phyloP scores from a whole-genome alignment of 2,329 filamentous ascomycete genomes.

The Venturia oleaginea region DNA sequence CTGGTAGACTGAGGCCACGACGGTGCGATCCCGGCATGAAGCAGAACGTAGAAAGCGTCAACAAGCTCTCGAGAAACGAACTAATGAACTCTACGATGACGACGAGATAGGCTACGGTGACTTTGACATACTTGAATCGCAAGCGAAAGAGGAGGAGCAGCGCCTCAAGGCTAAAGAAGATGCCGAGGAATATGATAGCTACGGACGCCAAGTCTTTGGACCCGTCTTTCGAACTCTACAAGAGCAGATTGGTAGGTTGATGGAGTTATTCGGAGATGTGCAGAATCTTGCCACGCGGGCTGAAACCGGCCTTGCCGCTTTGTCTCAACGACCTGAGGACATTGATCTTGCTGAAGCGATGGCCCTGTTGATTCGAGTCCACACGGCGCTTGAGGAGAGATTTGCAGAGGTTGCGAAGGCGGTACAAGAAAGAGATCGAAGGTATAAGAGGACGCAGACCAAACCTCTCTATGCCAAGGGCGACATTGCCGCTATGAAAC shows the following conservation, averaged over 20 bases:
- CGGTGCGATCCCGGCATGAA: conserved; percentile 37
- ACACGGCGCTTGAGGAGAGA: conserved; percentile 39
- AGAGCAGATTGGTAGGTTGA: conserved; percentile 40
- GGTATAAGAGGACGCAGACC: conserved; percentile 46
- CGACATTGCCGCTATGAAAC: conserved; percentile 42
- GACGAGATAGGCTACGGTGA: conserved; percentile 51
- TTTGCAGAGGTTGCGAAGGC: conserved; percentile 42
- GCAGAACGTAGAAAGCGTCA: conserved; percentile 40
- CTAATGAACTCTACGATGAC: conserved; percentile 46
- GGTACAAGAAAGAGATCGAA: conserved; percentile 44
- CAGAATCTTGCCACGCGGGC: conserved; percentile 29
- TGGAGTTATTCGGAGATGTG: conserved; percentile 36
- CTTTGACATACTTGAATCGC: conserved; percentile 45
- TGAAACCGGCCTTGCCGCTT: conserved; percentile 6
- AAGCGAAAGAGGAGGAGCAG: conserved; percentile 45
- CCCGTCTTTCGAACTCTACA: conserved; percentile 40
- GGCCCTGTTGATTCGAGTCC: conserved; percentile 36
- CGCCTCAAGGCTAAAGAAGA: conserved; percentile 45
- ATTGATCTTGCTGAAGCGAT: conserved; percentile 24
- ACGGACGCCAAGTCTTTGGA: conserved; percentile 42
- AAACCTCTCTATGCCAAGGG: conserved; percentile 43
- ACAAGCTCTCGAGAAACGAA: conserved; percentile 43
- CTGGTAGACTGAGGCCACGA: conserved; percentile 40
- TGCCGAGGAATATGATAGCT: conserved; percentile 41
- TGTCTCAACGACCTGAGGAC: conserved; percentile 21